phyloP scores from a whole-genome alignment of 352 stramenopile species.

The Phytopythium kandeliae region DNA sequence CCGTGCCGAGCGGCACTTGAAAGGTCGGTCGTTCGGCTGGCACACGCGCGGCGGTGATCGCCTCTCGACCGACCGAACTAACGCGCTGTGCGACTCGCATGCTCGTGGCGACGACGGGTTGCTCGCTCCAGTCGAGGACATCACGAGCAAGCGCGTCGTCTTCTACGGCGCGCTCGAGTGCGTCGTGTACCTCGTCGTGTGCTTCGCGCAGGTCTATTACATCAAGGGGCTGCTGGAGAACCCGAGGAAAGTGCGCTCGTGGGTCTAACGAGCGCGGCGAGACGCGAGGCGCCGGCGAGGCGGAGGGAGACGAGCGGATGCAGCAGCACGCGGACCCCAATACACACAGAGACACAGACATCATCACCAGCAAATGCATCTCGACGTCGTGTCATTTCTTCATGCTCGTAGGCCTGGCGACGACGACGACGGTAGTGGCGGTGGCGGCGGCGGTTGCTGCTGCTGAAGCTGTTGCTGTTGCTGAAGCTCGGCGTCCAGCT shows the following conservation, averaged over 20 bases:
- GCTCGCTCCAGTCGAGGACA: slow-evolving; percentile 48
- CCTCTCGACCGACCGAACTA: too few relatives aligned
- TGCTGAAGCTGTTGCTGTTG: too few relatives aligned
- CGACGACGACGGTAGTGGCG: not conserved
- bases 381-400: too few relatives aligned
- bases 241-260: slow-evolving; percentile 40
- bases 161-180: slow-evolving; percentile 74
- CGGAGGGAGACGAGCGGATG: not conserved
- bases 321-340: not conserved
- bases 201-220: slow-evolving; percentile 71
- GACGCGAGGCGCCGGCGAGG: slow-evolving; percentile 1
- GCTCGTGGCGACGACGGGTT: too few relatives aligned
- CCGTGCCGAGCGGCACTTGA: slow-evolving; percentile 68
- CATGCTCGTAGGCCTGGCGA: too few relatives aligned
- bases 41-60: too few relatives aligned
- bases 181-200: slow-evolving; percentile 61
- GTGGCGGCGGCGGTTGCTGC: not conserved
- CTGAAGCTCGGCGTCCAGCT: slow-evolving; percentile 46
- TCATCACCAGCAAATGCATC: too few relatives aligned
- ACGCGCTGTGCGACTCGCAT: too few relatives aligned
- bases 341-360: not conserved
- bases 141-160: slow-evolving; percentile 68
- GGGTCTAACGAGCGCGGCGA: slow-evolving; percentile 25
- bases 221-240: slow-evolving; percentile 69
- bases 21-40: slow-evolving; percentile 39